phyloP scores from a whole-genome alignment of 768 basidiomycete genomes.

The Phanerodontia chrysosporium region DNA sequence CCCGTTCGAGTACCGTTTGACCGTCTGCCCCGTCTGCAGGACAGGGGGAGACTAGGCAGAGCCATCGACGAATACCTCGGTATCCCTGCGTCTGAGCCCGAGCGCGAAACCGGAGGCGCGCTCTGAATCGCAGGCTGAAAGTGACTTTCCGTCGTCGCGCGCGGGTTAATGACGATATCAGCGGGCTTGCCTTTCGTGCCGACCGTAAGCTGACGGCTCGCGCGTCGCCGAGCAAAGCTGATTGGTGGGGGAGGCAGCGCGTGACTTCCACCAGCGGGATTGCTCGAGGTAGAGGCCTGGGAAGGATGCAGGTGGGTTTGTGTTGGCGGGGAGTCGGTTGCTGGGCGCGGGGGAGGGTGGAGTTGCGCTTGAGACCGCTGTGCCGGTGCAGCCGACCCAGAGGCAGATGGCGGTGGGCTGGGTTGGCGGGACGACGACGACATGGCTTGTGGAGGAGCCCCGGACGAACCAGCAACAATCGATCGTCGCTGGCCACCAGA shows the following conservation, averaged over 20 bases:
- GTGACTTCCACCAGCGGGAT: slow-evolving; percentile 26
- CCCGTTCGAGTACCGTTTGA: slow-evolving; percentile 46
- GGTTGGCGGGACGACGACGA: slow-evolving; percentile 30
- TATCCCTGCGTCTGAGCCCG: slow-evolving; percentile 24
- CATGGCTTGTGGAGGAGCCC: slow-evolving; percentile 25
- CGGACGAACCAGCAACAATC: slow-evolving; percentile 19
- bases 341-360: slow-evolving; percentile 14
- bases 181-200: slow-evolving; percentile 66
- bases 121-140: slow-evolving; percentile 70
- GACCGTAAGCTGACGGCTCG: slow-evolving; percentile 49
- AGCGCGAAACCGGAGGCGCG: slow-evolving; percentile 64
- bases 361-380: slow-evolving; percentile 15
- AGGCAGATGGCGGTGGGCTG: slow-evolving; percentile 21
- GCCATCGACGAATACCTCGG: slow-evolving; percentile 53
- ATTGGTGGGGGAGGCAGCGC: slow-evolving; percentile 68
- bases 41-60: slow-evolving; percentile 61
- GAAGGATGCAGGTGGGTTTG: slow-evolving; percentile 23
- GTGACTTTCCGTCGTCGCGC: slow-evolving; percentile 47
- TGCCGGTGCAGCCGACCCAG: slow-evolving; percentile 27
- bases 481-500: slow-evolving; percentile 25
- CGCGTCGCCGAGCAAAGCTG: slow-evolving; percentile 73
- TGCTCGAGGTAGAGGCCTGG: slow-evolving; percentile 19
- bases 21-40: slow-evolving; percentile 37
- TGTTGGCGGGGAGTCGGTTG: slow-evolving; percentile 17
- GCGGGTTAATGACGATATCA: slow-evolving; percentile 73